Base-by-base conservation (phyloP, 441 rosid genomes). In the Adansonia gregorii region DNA sequence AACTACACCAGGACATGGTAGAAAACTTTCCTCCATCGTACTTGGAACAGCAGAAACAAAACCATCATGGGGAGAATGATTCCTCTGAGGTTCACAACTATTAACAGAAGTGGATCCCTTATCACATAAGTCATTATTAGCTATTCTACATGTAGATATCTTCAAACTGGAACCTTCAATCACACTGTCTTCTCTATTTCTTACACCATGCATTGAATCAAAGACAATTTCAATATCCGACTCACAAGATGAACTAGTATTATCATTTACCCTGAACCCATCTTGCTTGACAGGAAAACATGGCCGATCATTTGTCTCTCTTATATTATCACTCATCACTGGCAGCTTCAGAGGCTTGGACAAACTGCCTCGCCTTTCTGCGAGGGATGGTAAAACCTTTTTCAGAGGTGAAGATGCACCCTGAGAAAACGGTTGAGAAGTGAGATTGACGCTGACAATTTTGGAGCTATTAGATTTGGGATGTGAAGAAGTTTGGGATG, bases 361-460 rank as follows among this genome's bases (percentile, higher is more conserved):
- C 76, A 84, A 83, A 80, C 88, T 86, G 68, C 99, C 97, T 82
- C 99, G 85, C 43, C 97, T 92, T 79, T 92, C 97, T 2, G 97
- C 97, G 56, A 93, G 97, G 74, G 97, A 95, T 72, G 85, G 91
- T 3, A 89, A 80, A 76, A 74, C 80, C 75, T 74, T 90, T 82
- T 84, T 91, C 51, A 76, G 72, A 4, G 88, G 82, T n/a, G 88
- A 87, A 51, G 80, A 64, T 14, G 79, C 79, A 49, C 73, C 52
- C 67, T 72, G 83, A 76, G 80, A 73, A 64, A 59, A 67, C 52
- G 76, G 75, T 83, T 79, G 88, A 8, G 84, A 87, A 66, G 79
- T 79, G 35, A 63, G 73, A 81, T 78, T 73, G 78, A 81, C 82
- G 75, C 72, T 85, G 79, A 73, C 74, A 85, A 54, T 60, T 76